phyloP scores from a whole-genome alignment of 345 rosid species.

The Euclidium syriacum region DNA sequence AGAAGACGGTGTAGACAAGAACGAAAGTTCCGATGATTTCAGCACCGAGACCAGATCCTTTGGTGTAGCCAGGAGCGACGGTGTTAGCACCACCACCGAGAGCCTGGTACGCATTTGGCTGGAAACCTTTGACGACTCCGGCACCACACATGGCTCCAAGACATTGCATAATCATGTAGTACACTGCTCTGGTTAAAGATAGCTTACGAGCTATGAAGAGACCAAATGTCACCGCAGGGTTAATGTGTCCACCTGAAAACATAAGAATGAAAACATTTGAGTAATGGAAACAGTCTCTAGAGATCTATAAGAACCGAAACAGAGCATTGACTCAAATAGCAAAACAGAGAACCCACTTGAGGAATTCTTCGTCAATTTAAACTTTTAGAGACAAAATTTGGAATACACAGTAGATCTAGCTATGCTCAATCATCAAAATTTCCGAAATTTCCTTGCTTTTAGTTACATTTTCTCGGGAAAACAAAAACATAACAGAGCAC shows the following conservation, averaged over 20 bases:
- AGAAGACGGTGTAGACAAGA: constrained; percentile 42
- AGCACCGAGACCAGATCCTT: constrained; percentile 41
- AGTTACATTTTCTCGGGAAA: neutral
- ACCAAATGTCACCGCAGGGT: constrained; percentile 38
- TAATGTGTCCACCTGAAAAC: constrained; percentile 41
- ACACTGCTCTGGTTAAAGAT: constrained; percentile 31
- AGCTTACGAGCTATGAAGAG: constrained; percentile 30
- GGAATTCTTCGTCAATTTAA: too few species aligned
- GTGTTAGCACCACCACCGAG: constrained; percentile 46
- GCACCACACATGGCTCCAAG: constrained; percentile 44
- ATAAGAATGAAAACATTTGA: neutral
- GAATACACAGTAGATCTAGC: too few species aligned
- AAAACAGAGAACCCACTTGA: too few species aligned
- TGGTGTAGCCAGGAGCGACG: constrained; percentile 39
- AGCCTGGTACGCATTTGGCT: constrained; percentile 25
- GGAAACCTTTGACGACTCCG: constrained; percentile 46
- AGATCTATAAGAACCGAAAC: neutral
- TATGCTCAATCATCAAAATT: neutral
- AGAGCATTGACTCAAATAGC: too few species aligned
- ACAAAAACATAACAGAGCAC: neutral
- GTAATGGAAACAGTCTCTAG: neutral
- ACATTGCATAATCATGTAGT: constrained; percentile 36
- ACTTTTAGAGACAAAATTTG: too few species aligned
- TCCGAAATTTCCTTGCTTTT: neutral
- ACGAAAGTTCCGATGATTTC: constrained; percentile 39